Evolutionary conservation across 2,329 filamentous ascomycete species (phyloP), one percentile per base, ranked within the genome.

Genomic region (Aspergillus melleus): DNA sequence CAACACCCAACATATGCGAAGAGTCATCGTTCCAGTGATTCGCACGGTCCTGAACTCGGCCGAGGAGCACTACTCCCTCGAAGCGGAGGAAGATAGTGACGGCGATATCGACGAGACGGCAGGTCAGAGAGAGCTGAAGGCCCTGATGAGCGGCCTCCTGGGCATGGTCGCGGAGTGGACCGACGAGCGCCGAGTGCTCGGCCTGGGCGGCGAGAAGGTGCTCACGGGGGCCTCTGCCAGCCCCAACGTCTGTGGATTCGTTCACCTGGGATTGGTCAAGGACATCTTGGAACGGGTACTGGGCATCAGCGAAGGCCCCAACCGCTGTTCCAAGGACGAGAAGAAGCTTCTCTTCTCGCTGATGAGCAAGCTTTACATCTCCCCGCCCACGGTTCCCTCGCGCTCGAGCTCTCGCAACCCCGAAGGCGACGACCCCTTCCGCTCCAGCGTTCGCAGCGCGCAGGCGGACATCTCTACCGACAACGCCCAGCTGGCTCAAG

Each of bases 81-180:
- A 92, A 70, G 87, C 86, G 1, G 89, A 92, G 61, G 88, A 90
- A 62, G 83, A 85, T 52, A 92, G 90, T 32, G 89, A 91, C 52
- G 87, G 88, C 19, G 90, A 92, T 54, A 86, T 90, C 11, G 86
- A 86, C 42, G 89, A 90, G 59, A 88, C 87, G 64, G 92, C 96
- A 87, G 90, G 94, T 9, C 87, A 88, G 67, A 72, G 75, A 46
- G 76, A 79, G 63, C 61, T 78, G 42, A 79, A 78, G 59, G 70
- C 72, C 3, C 84, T 96, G 64, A 84, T 86, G 49, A 86, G 88
- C 3, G 90, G 96, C 59, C 92, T 91, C 1, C 87, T 90, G 3
- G 94, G 92, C 70, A 79, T 80, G 77, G 79, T 98, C 8, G 86
- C 93, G 0, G 94, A 98, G 73, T 98, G 94, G 95, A 98, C 94